Percentiles rank a stretch among this genome's conserved stretches.
These are phyloP conservation scores for Microbotryum lychnidis-dioicae DNA, from an alignment of 1,284 basidiomycete genomes.

Conservation along the genomic window DNA sequence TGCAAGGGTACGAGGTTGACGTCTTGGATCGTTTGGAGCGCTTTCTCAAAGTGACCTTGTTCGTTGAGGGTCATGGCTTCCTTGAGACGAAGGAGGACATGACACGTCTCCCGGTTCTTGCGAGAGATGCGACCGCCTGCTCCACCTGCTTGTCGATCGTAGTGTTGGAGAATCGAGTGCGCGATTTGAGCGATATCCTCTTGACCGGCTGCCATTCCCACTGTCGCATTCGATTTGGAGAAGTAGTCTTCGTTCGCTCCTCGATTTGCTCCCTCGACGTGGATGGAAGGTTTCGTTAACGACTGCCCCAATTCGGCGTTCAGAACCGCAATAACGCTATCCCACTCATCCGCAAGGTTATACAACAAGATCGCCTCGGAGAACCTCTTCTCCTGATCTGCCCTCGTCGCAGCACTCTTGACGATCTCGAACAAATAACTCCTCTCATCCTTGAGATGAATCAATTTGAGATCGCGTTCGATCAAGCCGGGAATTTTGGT, in stretches of 20 bases:
- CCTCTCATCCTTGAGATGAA: slow-evolving; percentile 61
- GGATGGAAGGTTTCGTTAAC: slow-evolving; percentile 52
- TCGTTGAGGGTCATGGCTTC: slow-evolving; percentile 71
- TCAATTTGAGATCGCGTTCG: slow-evolving; percentile 68
- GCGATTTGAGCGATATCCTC: slow-evolving; percentile 68
- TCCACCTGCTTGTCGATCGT: slow-evolving; percentile 63
- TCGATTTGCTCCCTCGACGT: slow-evolving; percentile 2
- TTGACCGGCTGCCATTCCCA: slow-evolving; percentile 54
- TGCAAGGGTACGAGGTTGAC: slow-evolving; percentile 84
- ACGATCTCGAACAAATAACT: slow-evolving; percentile 80
- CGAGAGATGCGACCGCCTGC: slow-evolving; percentile 68
- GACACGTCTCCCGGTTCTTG: slow-evolving; percentile 56
- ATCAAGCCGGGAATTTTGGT: slow-evolving; percentile 77
- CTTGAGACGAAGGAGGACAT: slow-evolving; percentile 66
- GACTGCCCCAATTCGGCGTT: slow-evolving; percentile 83
- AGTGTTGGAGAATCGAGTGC: slow-evolving; percentile 72
- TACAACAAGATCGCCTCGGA: slow-evolving; percentile 90
- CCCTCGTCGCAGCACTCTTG: slow-evolving; percentile 65
- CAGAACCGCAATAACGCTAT: slow-evolving; percentile 78
- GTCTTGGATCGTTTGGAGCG: slow-evolving; percentile 80
- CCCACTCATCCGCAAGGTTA: slow-evolving; percentile 87
- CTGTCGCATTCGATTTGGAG: slow-evolving; percentile 15
- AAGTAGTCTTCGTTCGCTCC: not conserved
- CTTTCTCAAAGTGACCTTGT: slow-evolving; percentile 61
- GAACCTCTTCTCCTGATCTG: slow-evolving; percentile 58